These are phyloP conservation scores for Trichoderma reesei DNA, from an alignment of 495 filamentous ascomycete genomes.

Conservation along the genomic window DNA sequence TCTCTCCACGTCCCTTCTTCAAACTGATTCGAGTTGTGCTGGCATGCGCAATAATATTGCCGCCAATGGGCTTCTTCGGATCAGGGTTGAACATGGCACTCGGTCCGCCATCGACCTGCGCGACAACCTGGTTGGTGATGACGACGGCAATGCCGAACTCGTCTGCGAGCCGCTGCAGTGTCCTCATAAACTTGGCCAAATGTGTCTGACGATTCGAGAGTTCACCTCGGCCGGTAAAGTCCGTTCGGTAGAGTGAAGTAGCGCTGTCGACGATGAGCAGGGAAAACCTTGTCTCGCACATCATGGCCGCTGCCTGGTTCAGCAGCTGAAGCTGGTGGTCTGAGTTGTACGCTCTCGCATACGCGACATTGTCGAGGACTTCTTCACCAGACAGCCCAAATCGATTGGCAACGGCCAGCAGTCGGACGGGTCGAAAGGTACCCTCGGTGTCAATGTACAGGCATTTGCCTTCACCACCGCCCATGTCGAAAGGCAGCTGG, in stretches of 20 bases:
- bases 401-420: constrained; percentile 83
- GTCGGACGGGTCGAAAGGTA: constrained; percentile 86
- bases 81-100: constrained; percentile 98
- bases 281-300: constrained; percentile 97
- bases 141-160: constrained; percentile 98
- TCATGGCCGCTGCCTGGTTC: constrained; percentile 93
- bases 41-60: constrained; percentile 96
- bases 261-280: constrained; percentile 91
- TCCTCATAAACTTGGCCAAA: constrained; percentile 95
- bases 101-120: constrained; percentile 92
- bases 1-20: constrained; percentile 93
- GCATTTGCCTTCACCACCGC: constrained; percentile 95
- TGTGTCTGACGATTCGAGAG: constrained; percentile 83
- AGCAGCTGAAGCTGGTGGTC: constrained; percentile 93
- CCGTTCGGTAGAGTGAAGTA: constrained; percentile 88
- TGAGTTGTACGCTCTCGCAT: constrained; percentile 95
- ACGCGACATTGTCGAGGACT: constrained; percentile 95
- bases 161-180: constrained; percentile 84
- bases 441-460: constrained; percentile 99
- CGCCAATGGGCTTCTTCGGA: constrained; percentile 97
- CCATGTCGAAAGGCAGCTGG: constrained; percentile 97
- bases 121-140: constrained; percentile 97
- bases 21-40: constrained; percentile 83
- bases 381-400: constrained; percentile 94
- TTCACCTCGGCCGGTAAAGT: constrained; percentile 91